Conservation (phyloP, 768 basidiomycete species). For the Boletales sp. region DNA sequence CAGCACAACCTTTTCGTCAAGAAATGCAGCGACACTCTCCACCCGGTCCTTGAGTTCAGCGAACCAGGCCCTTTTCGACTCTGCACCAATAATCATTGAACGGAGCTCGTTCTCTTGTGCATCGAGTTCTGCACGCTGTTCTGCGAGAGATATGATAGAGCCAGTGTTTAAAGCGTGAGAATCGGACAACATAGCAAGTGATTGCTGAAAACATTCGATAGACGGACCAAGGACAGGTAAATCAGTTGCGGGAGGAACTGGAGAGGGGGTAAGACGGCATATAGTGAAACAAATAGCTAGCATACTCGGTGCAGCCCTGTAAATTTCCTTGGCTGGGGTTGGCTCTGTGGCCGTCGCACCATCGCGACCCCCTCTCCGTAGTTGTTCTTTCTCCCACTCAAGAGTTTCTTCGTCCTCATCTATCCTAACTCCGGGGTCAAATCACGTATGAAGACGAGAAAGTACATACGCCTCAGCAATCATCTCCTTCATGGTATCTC, state of each 20-base stretch:
- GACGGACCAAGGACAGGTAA: constrained; percentile 64
- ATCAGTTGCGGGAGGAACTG: constrained; percentile 64
- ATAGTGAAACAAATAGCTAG: constrained; percentile 3
- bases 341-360: constrained; percentile 34
- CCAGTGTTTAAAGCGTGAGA: constrained; percentile 66
- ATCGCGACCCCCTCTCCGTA: constrained; percentile 66
- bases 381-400: constrained; percentile 84
- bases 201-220: constrained; percentile 56
- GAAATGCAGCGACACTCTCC: constrained; percentile 77
- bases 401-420: constrained; percentile 82
- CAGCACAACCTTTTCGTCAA: constrained; percentile 75
- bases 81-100: constrained; percentile 68
- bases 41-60: constrained; percentile 73
- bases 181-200: constrained; percentile 55
- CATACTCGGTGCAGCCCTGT: constrained; percentile 72
- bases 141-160: constrained; percentile 52
- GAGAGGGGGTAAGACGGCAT: constrained; percentile 9
- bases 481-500: constrained; percentile 72
- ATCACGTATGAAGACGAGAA: neutral
- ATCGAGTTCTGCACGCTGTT: constrained; percentile 64
- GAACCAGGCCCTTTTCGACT: constrained; percentile 82
- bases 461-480: constrained; percentile 73
- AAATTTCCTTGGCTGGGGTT: constrained; percentile 48
- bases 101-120: constrained; percentile 70
- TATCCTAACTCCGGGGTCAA: constrained; percentile 40